Evolutionary conservation across 228 moss, liverwort and hornwort species (phyloP), one percentile per base, ranked within the genome.

Genomic region (Sphagnum magellanicum): DNA sequence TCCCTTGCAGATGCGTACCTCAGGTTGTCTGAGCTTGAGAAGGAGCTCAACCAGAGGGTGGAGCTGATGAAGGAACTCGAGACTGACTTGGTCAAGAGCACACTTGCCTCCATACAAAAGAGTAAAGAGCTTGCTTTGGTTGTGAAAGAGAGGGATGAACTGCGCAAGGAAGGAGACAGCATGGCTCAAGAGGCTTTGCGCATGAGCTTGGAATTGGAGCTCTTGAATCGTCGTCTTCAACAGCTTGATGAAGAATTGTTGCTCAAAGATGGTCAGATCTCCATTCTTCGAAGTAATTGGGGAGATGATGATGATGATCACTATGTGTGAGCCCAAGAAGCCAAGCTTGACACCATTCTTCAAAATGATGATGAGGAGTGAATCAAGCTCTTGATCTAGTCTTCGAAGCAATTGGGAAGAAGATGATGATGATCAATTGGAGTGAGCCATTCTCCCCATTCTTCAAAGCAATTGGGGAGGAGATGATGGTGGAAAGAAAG

Each of bases 261-360:
- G 87, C 61, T 83, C 70, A 87, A 80, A 73, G 87, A 87, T 74
- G 87, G 87, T 48, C 87, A 87, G 74, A 81, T 87, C 69, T 87
- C 87, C 6, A 87, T 87, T 60, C 70, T 87, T 66, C 80, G 81
- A 64, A 63, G 81, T 6, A 66, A 65, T 53, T 87, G 80, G 83
- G 83, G 81, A 72, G 84, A 32, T 32, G 32, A 32, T 32, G 32
- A 32, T 32, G 3, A 32, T 32, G 32, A 32, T 32, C 32, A 32
- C 32, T 32, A 32, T 32, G 32, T 32, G 32, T 32, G 32, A 32
- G 32, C 32, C 32, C 32, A 32, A 32, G 32, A 32, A 32, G 32
- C 32, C 32, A 32, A 32, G 32, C 32, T 32, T 32, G 1, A 32
- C 32, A 32, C 32, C 32, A 32, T 32, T 32, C 32, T 32, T 32